These are phyloP conservation scores for Nevesoporus exiguus DNA, from an alignment of 768 basidiomycete genomes.

Conservation along the genomic window DNA sequence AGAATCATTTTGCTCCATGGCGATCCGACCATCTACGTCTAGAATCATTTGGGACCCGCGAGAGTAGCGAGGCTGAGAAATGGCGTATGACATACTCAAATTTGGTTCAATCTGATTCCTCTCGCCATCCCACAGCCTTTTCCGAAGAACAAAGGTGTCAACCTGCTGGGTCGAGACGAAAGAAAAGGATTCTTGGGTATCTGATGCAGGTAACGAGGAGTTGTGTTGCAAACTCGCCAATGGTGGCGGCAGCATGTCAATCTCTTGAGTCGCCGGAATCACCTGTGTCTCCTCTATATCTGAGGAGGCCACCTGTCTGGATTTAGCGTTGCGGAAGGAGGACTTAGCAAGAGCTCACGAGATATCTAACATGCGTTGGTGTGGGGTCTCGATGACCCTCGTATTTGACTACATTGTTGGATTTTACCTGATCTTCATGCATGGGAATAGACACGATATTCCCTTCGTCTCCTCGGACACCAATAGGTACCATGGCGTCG, in stretches of 20 bases:
- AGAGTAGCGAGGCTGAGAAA: conserved; percentile 18
- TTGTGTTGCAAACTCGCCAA: conserved; percentile 4
- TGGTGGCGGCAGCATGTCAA: conserved; percentile 25
- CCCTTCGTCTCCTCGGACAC: conserved; percentile 56
- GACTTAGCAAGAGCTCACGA: conserved; percentile 39
- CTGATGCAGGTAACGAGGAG: conserved; percentile 29
- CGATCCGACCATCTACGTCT: conserved; percentile 36
- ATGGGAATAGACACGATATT: conserved; percentile 44
- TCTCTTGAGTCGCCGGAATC: conserved; percentile 35
- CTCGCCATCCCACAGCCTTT: conserved; percentile 22
- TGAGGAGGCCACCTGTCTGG: conserved; percentile 17
- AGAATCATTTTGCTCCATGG: conserved; percentile 8
- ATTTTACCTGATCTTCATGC: conserved; percentile 14
- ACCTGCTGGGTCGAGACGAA: conserved; percentile 27
- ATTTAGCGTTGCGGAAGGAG: not conserved
- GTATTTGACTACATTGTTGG: conserved; percentile 33
- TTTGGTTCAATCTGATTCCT: conserved; percentile 27
- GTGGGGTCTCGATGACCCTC: conserved; percentile 49
- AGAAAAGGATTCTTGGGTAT: conserved; percentile 20
- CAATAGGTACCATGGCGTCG: conserved; percentile 42
- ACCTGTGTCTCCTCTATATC: conserved; percentile 52
- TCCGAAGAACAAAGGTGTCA: conserved; percentile 40
- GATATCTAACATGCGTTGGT: conserved; percentile 52
- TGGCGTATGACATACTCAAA: conserved; percentile 45
- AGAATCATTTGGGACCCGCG: not conserved